Percentiles rank a stretch among this genome's conserved stretches.
Evolutionary conservation across 306 rosid species (phyloP).

Genomic region (Potentilla sterilis): DNA sequence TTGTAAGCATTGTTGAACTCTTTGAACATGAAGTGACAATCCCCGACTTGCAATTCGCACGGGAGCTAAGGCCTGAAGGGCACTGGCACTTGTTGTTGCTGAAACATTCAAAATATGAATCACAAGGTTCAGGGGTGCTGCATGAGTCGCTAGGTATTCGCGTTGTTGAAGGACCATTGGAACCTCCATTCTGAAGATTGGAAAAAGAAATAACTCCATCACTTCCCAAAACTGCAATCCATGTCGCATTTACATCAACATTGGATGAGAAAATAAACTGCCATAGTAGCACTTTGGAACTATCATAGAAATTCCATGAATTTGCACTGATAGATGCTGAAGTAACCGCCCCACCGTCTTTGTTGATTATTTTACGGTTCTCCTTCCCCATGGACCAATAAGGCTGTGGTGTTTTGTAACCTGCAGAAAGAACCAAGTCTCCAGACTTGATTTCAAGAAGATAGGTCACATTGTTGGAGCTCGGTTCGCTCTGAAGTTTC

Average conservation of each 20-base stretch:
- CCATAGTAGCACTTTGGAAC: slow-evolving; percentile 55
- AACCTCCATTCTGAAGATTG: slow-evolving; percentile 41
- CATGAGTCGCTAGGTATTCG: slow-evolving; percentile 62
- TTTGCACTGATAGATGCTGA: slow-evolving; percentile 52
- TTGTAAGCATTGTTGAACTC: slow-evolving; percentile 33
- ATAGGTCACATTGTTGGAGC: slow-evolving; percentile 46
- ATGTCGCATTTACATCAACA: slow-evolving; percentile 44
- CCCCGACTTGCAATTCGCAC: slow-evolving; percentile 54
- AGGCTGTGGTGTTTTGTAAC: slow-evolving; percentile 62
- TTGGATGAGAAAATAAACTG: slow-evolving; percentile 50
- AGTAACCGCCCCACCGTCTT: slow-evolving; percentile 44
- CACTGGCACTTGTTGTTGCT: slow-evolving; percentile 55
- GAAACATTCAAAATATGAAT: slow-evolving; percentile 51
- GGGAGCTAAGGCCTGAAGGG: slow-evolving; percentile 64
- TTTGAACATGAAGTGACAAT: slow-evolving; percentile 52
- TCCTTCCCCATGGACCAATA: slow-evolving; percentile 83
- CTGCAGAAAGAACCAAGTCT: slow-evolving; percentile 59
- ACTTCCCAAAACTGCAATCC: slow-evolving; percentile 69
- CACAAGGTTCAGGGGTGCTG: slow-evolving; percentile 76
- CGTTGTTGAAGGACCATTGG: slow-evolving; percentile 33
- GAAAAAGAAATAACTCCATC: slow-evolving; percentile 71
- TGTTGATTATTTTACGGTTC: slow-evolving; percentile 45
- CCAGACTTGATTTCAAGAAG: slow-evolving; percentile 74
- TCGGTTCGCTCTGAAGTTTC: slow-evolving; percentile 61
- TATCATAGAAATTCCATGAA: slow-evolving; percentile 82